Evolutionary conservation across 139 green algal genomes (phyloP).

Genomic region (Ulvella scutata): DNA sequence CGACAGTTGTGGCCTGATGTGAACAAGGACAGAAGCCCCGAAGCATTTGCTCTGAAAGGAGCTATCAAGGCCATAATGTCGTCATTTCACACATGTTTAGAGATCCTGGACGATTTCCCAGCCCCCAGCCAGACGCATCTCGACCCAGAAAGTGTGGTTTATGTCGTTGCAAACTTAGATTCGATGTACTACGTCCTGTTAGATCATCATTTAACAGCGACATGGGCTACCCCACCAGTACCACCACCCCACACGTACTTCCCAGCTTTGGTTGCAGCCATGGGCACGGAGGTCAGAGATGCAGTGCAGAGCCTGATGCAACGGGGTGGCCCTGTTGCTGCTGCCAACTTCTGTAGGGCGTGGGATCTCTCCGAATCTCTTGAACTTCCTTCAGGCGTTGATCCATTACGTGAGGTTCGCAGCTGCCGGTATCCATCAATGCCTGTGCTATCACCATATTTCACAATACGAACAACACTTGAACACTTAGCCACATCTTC

Average conservation of each 20-base stretch:
- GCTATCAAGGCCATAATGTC: neutral
- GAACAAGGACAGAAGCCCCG: neutral
- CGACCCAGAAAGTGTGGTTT: neutral
- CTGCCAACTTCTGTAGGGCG: neutral
- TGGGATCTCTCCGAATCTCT: neutral
- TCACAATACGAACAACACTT: no score
- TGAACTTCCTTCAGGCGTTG: neutral
- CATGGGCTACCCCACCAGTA: neutral
- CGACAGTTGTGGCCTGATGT: neutral
- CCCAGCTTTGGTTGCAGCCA: neutral
- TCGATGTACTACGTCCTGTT: slow-evolving; percentile 1
- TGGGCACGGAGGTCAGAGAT: neutral
- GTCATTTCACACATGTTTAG: neutral
- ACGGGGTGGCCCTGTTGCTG: neutral
- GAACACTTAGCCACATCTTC: no score
- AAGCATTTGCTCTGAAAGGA: neutral
- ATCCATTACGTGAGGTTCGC: neutral
- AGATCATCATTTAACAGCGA: neutral
- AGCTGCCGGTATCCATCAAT: no score
- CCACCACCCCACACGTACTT: neutral
- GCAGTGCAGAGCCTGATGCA: neutral
- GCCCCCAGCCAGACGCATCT: neutral
- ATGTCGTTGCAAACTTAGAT: neutral
- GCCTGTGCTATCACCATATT: no score
- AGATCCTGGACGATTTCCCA: neutral